phyloP scores from a whole-genome alignment of 1,139 yeast species.

The Nakaseomyces glabratus region DNA sequence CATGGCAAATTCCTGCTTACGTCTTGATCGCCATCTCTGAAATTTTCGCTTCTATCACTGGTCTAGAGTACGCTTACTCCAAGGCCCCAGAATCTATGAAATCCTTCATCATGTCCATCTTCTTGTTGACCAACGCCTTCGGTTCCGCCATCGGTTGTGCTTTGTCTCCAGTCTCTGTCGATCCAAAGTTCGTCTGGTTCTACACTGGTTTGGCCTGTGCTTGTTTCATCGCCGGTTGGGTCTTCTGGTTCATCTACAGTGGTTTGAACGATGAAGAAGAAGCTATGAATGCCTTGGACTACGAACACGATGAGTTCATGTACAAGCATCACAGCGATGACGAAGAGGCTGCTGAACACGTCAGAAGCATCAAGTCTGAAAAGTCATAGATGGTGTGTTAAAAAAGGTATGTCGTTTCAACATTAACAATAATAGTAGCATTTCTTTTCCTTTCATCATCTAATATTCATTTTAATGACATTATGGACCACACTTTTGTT shows the following conservation, averaged over 20 bases:
- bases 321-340: conserved; percentile 12
- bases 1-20: conserved; percentile 44
- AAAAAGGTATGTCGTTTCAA: no score
- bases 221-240: conserved; percentile 48
- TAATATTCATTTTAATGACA: no score
- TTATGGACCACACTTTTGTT: no score
- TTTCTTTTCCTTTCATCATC: no score
- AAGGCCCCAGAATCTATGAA: conserved; percentile 61
- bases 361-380: conserved; percentile 6
- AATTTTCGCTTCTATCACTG: conserved; percentile 60
- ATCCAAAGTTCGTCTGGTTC: conserved; percentile 63
- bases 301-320: conserved; percentile 10
- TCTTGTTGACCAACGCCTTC: conserved; percentile 51
- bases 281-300: conserved; percentile 49
- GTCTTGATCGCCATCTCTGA: conserved; percentile 56
- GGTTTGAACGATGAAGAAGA: conserved; percentile 53
- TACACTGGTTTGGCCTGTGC: conserved; percentile 55
- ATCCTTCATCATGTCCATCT: conserved; percentile 59
- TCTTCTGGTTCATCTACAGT: conserved; percentile 55
- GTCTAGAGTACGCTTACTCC: conserved; percentile 62
- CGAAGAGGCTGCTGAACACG: conserved; percentile 7
- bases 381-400: conserved; percentile 1
- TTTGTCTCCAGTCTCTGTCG: conserved; percentile 51
- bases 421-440: no score
- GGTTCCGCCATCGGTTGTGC: conserved; percentile 73